These are phyloP conservation scores for Ploettnerulaceae sp. DNA, from an alignment of 2,329 filamentous ascomycete genomes.

Conservation along the genomic window DNA sequence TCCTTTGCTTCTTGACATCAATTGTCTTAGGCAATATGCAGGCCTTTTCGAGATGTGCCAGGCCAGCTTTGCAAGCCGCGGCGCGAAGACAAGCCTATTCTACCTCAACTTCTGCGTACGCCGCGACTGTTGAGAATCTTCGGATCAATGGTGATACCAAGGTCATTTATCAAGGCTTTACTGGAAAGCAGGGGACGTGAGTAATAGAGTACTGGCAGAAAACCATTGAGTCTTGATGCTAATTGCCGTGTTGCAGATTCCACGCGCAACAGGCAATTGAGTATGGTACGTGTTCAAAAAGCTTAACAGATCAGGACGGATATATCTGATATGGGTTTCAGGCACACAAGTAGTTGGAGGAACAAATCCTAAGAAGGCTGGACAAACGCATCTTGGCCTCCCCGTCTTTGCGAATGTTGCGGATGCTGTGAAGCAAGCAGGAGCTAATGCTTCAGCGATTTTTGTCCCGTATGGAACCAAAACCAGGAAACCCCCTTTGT, in stretches of 20 bases:
- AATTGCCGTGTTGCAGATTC: conserved; percentile 60
- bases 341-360: conserved; percentile 97
- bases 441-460: conserved; percentile 86
- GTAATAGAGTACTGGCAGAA: conserved; percentile 35
- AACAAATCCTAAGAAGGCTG: conserved; percentile 98
- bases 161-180: conserved; percentile 96
- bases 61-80: conserved; percentile 63
- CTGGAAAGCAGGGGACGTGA: conserved; percentile 92
- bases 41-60: conserved; percentile 69
- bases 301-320: conserved; percentile 7
- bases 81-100: conserved; percentile 72
- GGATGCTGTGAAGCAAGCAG: conserved; percentile 85
- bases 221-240: conserved; percentile 17
- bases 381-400: conserved; percentile 78
- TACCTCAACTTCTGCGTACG: conserved; percentile 63
- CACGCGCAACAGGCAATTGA: conserved; percentile 97
- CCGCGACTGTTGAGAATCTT: conserved; percentile 75
- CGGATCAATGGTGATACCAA: conserved; percentile 91
- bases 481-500: neutral
- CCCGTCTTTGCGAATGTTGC: conserved; percentile 89
- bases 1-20: conserved; percentile 26
- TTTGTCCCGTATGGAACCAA: conserved; percentile 77
- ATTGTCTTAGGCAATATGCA: conserved; percentile 61
- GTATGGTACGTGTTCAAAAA: conserved; percentile 65
- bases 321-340: conserved; percentile 39